Conservation (phyloP, 2,329 filamentous ascomycete species). For the Apiospora hydei region DNA sequence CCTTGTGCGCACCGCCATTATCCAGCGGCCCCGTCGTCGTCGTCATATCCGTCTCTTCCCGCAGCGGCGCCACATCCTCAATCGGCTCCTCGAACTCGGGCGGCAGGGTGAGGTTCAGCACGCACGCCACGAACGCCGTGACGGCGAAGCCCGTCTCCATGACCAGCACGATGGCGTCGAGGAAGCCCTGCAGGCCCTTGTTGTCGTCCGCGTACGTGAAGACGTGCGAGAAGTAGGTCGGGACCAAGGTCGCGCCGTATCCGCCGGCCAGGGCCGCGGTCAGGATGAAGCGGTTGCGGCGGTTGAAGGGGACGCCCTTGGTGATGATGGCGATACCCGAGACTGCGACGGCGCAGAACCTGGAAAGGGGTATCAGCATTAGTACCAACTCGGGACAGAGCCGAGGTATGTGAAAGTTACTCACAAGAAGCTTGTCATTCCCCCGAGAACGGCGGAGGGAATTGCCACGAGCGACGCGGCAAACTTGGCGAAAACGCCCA, state of each 20-base stretch:
- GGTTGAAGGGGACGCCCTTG: slow-evolving; percentile 73
- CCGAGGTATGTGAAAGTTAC: not conserved
- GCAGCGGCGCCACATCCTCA: slow-evolving; percentile 48
- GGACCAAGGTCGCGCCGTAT: slow-evolving; percentile 72
- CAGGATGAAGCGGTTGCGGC: slow-evolving; percentile 82
- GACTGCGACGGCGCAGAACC: slow-evolving; percentile 63
- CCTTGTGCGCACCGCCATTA: not conserved
- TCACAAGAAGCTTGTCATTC: slow-evolving; percentile 81
- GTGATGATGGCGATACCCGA: slow-evolving; percentile 80
- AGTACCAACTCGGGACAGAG: too few species aligned
- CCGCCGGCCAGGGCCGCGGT: slow-evolving; percentile 78
- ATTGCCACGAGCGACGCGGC: slow-evolving; percentile 81
- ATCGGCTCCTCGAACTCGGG: slow-evolving; percentile 79
- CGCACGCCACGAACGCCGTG: slow-evolving; percentile 74
- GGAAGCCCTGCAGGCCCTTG: slow-evolving; percentile 72
- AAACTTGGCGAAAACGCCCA: slow-evolving; percentile 86
- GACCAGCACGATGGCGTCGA: slow-evolving; percentile 75
- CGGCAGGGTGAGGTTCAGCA: slow-evolving; percentile 76
- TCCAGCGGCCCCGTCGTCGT: not conserved
- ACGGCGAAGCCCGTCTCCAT: slow-evolving; percentile 81
- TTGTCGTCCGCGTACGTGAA: slow-evolving; percentile 78
- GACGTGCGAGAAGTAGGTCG: slow-evolving; percentile 72
- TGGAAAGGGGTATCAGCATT: not conserved
- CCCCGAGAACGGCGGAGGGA: slow-evolving; percentile 69
- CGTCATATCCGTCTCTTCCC: not conserved